Conservation (phyloP, 176 grass and related monocot species). For the Eragrostis curvula region DNA sequence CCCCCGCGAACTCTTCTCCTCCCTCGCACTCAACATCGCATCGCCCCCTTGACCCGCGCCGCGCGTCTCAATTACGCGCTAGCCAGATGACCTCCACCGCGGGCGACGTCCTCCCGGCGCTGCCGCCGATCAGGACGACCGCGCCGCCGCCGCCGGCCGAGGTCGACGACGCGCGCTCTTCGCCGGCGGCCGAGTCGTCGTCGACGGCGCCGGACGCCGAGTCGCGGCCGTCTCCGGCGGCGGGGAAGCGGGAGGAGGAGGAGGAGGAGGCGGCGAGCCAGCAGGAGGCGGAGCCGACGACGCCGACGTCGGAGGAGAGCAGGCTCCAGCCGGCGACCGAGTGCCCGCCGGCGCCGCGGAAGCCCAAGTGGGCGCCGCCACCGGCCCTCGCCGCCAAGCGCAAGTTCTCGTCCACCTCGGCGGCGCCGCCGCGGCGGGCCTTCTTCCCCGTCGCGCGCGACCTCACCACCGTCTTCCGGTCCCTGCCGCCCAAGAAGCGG, state of each 20-base stretch:
- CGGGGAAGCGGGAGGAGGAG: background rate
- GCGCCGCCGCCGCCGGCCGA: background rate
- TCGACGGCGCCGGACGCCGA: slow-evolving; percentile 14
- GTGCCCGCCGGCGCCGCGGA: slow-evolving; percentile 66
- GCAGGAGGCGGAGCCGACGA: slow-evolving; percentile 42
- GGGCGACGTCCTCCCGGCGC: slow-evolving; percentile 20
- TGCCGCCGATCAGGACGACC: slow-evolving; percentile 47
- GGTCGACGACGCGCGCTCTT: background rate
- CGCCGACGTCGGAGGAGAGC: slow-evolving; percentile 68
- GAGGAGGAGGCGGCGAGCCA: background rate
- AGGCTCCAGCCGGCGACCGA: slow-evolving; percentile 39
- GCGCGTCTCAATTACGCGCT: background rate
- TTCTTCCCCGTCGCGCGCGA: slow-evolving; percentile 61
- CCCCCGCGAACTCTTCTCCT: slow-evolving; percentile 3
- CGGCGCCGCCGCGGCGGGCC: background rate
- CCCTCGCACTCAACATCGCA: background rate
- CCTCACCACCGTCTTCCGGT: slow-evolving; percentile 58
- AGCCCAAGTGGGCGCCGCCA: slow-evolving; percentile 12
- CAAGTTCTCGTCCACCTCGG: background rate
- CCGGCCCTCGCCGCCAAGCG: slow-evolving; percentile 1
- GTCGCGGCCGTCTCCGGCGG: background rate
- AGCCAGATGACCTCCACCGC: slow-evolving; percentile 39
- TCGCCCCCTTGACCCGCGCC: background rate
- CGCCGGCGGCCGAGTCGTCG: slow-evolving; percentile 2
- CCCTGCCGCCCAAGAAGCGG: slow-evolving; percentile 68